Conservation (phyloP, 305 asterid species). For the Petunia hybrid region DNA sequence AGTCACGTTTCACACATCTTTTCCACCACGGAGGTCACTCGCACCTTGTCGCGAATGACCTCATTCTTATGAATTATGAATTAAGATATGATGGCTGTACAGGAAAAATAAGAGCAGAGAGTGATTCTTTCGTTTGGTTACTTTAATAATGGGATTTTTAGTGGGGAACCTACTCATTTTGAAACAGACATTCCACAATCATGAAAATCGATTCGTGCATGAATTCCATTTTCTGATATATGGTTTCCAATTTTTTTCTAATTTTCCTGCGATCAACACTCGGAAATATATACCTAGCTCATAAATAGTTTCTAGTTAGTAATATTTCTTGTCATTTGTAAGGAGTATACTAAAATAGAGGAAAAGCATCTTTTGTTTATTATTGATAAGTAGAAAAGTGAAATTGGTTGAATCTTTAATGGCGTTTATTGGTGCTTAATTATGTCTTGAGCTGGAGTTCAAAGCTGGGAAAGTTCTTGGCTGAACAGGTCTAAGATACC, state of each 20-base stretch:
- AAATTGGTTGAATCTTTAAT: too few relatives aligned
- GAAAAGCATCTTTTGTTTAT: too few relatives aligned
- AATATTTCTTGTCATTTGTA: background rate
- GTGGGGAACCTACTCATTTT: conserved; percentile 37
- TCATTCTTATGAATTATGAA: background rate
- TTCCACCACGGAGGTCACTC: too few relatives aligned
- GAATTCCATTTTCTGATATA: background rate
- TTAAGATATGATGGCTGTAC: conserved; percentile 17
- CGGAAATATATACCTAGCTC: background rate
- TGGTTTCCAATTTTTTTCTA: conserved; percentile 25
- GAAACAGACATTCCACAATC: conserved; percentile 19
- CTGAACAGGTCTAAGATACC: too few relatives aligned
- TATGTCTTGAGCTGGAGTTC: too few relatives aligned
- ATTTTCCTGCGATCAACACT: background rate
- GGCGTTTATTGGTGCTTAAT: too few relatives aligned
- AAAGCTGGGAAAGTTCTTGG: too few relatives aligned
- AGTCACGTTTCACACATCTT: too few relatives aligned
- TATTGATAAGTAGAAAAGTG: background rate
- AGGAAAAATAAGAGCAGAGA: conserved; percentile 15
- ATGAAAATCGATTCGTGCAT: background rate
- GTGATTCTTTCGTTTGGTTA: background rate
- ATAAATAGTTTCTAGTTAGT: background rate
- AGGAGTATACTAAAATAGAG: background rate
- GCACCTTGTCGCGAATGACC: too few relatives aligned
- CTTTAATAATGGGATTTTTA: conserved; percentile 20